These are phyloP conservation scores for Pyrenophora teres DNA, from an alignment of 2,329 filamentous ascomycete species.

Conservation along the genomic window DNA sequence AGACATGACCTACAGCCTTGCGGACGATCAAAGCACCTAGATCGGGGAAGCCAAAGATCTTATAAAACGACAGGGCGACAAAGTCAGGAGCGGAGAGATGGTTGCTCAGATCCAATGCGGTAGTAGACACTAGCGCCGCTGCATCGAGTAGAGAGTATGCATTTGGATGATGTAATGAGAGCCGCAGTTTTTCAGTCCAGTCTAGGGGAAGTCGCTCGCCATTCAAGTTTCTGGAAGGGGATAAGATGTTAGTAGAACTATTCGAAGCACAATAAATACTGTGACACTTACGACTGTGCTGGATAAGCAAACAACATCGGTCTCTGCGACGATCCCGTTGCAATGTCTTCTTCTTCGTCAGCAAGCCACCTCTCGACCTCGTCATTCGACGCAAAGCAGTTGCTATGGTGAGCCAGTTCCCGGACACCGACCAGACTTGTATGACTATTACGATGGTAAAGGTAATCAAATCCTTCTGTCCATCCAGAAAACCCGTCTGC, in stretches of 20 bases:
- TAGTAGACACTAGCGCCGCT: slow-evolving; percentile 68
- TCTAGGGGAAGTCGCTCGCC: slow-evolving; percentile 72
- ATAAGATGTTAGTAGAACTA: not conserved
- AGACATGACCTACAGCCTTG: slow-evolving; percentile 65
- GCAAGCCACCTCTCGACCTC: slow-evolving; percentile 70
- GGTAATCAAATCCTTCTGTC: slow-evolving; percentile 72
- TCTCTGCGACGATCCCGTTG: slow-evolving; percentile 18
- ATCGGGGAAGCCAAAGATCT: slow-evolving; percentile 94
- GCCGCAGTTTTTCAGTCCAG: slow-evolving; percentile 53
- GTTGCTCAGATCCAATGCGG: slow-evolving; percentile 61
- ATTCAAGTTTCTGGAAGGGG: slow-evolving; percentile 68
- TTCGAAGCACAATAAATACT: too few species aligned
- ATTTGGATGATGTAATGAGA: slow-evolving; percentile 47
- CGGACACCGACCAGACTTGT: slow-evolving; percentile 84
- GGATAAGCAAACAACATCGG: slow-evolving; percentile 73
- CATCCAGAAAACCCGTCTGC: slow-evolving; percentile 72
- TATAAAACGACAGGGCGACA: slow-evolving; percentile 84
- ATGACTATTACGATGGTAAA: slow-evolving; percentile 81
- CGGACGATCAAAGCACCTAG: slow-evolving; percentile 83
- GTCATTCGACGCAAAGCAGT: slow-evolving; percentile 67
- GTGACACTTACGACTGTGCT: slow-evolving; percentile 66
- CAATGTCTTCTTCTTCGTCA: not conserved
- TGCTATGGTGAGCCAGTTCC: slow-evolving; percentile 65
- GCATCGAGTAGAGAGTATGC: slow-evolving; percentile 73
- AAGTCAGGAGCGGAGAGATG: slow-evolving; percentile 75